Evolutionary conservation across 2,329 filamentous ascomycete genomes (phyloP).

Genomic region (Chrysosporium keratinophilum): DNA sequence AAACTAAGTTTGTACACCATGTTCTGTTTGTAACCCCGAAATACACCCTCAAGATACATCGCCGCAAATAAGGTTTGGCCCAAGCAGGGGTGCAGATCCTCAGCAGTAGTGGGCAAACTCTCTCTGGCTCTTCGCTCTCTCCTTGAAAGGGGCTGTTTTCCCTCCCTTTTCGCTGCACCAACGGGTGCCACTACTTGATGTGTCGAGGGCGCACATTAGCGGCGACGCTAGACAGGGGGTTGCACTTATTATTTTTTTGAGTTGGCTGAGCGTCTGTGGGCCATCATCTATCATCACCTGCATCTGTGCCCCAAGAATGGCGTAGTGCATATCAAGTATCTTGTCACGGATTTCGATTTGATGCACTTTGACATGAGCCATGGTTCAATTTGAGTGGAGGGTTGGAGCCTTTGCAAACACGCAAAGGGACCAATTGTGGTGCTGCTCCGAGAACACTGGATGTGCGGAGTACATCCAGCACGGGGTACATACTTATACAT

Average conservation of each 20-base stretch:
- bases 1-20: neutral
- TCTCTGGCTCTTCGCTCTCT: neutral
- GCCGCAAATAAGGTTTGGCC: neutral
- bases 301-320: constrained; percentile 6
- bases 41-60: neutral
- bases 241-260: neutral
- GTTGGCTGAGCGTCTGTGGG: constrained; percentile 1
- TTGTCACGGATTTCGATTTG: neutral
- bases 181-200: constrained; percentile 5
- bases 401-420: too few species aligned
- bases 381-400: constrained; percentile 5
- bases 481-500: too few species aligned
- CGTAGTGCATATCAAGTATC: constrained; percentile 7
- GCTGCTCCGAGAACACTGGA: too few species aligned
- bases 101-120: neutral
- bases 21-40: constrained; percentile 1
- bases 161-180: neutral
- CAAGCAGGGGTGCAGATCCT: constrained; percentile 2
- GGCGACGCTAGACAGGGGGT: constrained; percentile 5
- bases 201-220: constrained; percentile 8
- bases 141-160: neutral
- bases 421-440: too few species aligned
- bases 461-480: too few species aligned
- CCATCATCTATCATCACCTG: neutral
- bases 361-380: neutral